Base-by-base conservation (phyloP, 352 stramenopile species). In the Phytophthora hibernalis region DNA sequence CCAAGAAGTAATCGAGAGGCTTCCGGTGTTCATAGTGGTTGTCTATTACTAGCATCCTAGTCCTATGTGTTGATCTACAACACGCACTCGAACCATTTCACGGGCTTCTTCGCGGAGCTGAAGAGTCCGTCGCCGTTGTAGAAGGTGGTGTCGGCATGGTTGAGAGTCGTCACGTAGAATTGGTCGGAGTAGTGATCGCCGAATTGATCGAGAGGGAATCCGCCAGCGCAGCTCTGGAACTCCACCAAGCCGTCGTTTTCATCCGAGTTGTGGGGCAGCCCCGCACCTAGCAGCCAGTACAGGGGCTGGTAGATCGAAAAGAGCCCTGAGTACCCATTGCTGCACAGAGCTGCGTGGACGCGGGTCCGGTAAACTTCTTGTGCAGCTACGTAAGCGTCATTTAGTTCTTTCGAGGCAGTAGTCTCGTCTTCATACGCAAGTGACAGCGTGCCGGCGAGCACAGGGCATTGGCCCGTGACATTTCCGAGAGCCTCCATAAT, bases 81-180 rank as follows among this genome's bases (percentile, higher is more conserved):
- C 44, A 86, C n/a, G 42, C 83, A 92, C 67, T 89, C 79, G 40
- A 92, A 87, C 83, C 83, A 92, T 54, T 90, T 91, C 13, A 86
- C 49, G 0, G 83, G 83, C 56, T 85, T 91, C 55, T 87, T 75
- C 5, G 76, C 55, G 0, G 68, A 61, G 40, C 75, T 70, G 30
- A 83, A 83, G 38, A 82, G 74, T 0, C 74, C 80, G 40, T 91
- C 83, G 16, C 82, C 82, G 52, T 87, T 72, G 47, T 76, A 83
- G 60, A 91, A 86, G 3, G 80, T 73, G 5, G 76, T 86, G 53
- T 92, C 83, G n/a, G 72, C 63, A 55, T 92, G 82, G 64, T 91
- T 92, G 54, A 92, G 67, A 52, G 70, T 59, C 22, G 82, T 82
- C 48, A 82, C 59, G 65, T 92, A 92, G 61, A 87, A 85, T 24